These are phyloP conservation scores for Paramecium octaurelia DNA, from an alignment of 73 alveolate genomes.

Conservation along the genomic window DNA sequence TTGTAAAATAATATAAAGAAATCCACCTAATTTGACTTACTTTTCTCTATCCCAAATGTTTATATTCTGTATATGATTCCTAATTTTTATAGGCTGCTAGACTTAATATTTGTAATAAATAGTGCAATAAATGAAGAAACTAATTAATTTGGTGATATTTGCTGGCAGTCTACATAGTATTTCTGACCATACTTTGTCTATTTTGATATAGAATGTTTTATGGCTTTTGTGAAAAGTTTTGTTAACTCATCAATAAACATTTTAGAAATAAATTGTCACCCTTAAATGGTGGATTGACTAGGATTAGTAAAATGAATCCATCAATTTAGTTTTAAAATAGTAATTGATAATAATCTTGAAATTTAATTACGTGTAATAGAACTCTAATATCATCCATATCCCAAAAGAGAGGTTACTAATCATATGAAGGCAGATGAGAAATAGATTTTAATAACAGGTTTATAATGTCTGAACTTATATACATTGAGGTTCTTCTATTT, in stretches of 20 bases:
- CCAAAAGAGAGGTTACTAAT: conserved; percentile 27
- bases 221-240: not conserved
- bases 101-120: not conserved
- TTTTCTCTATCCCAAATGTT: not conserved
- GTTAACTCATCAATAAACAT: not conserved
- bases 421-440: not conserved
- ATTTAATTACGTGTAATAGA: not conserved
- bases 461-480: conserved; percentile 9
- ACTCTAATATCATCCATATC: conserved; percentile 23
- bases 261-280: not conserved
- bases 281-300: conserved; percentile 46
- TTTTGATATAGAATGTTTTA: not conserved
- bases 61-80: not conserved
- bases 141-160: not conserved
- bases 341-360: not conserved
- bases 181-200: not conserved
- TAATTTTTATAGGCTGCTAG: not conserved
- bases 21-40: not conserved
- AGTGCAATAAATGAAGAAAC: conserved; percentile 2
- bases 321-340: conserved; percentile 21
- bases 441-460: not conserved
- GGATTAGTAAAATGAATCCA: not conserved
- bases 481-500: not conserved
- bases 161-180: conserved; percentile 7
- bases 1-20: not conserved